Evolutionary conservation across 208 protist genomes (phyloP).

Genomic region (Trypanosoma conorhini): DNA sequence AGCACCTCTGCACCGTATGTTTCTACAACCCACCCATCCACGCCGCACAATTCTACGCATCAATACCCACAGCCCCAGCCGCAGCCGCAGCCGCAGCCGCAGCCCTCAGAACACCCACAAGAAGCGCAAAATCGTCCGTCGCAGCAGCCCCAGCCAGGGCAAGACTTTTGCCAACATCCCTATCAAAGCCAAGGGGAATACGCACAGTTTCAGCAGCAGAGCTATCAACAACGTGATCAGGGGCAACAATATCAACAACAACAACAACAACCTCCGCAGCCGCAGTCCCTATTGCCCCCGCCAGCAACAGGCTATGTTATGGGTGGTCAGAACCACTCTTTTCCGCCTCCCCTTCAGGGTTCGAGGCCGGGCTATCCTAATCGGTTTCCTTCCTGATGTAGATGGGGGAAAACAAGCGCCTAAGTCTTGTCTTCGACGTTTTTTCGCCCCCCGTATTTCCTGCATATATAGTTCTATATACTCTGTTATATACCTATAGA

Average conservation of each 20-base stretch:
- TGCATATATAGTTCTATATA: too few species aligned
- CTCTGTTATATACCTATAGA: too few species aligned
- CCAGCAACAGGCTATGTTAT: conserved; percentile 1
- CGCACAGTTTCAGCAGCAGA: not conserved
- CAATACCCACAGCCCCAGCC: too few species aligned
- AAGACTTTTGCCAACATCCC: not conserved
- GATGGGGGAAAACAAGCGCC: not conserved
- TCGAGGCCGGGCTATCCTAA: not conserved
- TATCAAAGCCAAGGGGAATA: not conserved
- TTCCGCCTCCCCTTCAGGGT: not conserved
- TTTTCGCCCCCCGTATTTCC: too few species aligned
- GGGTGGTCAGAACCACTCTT: not conserved
- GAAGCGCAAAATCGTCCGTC: not conserved
- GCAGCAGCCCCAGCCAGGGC: not conserved
- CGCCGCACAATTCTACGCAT: too few species aligned
- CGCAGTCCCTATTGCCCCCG: not conserved
- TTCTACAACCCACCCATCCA: not conserved
- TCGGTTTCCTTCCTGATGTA: conserved; percentile 1
- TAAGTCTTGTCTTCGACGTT: too few species aligned
- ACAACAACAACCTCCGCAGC: not conserved
- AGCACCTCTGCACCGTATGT: not conserved
- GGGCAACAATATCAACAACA: conserved; percentile 11
- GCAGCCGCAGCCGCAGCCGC: not conserved
- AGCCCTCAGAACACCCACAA: not conserved
- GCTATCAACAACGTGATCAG: not conserved